A percentile compares a stretch with the other conserved stretches of the same genome.
Evolutionary conservation across 1,284 basidiomycete genomes (phyloP).

Genomic region (Salmacisia buchloeana): DNA sequence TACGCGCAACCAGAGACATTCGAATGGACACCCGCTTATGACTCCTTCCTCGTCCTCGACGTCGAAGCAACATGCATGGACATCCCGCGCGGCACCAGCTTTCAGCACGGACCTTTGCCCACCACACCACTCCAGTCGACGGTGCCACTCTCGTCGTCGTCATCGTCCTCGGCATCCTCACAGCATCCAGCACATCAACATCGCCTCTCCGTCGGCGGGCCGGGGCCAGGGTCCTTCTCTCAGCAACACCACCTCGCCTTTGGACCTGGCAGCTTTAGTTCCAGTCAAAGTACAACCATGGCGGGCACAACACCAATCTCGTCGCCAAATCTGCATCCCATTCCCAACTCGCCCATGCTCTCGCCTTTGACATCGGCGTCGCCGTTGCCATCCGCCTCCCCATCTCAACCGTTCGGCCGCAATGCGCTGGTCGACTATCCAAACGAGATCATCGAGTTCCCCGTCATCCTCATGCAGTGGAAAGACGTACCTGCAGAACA

Average conservation of each 20-base stretch:
- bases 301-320: neutral
- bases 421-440: conserved; percentile 60
- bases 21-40: conserved; percentile 36
- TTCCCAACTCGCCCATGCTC: neutral
- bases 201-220: neutral
- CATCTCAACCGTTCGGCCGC: neutral
- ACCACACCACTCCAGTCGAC: neutral
- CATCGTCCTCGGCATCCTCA: neutral
- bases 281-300: conserved; percentile 12
- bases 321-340: neutral
- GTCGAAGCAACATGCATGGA: conserved; percentile 78
- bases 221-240: neutral
- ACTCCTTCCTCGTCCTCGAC: conserved; percentile 61
- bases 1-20: conserved; percentile 7
- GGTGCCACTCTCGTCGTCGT: neutral
- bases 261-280: neutral
- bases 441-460: conserved; percentile 82
- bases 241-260: neutral
- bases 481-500: conserved; percentile 13
- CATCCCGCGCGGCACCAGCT: neutral
- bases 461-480: conserved; percentile 81
- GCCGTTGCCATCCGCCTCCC: neutral
- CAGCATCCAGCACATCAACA: neutral
- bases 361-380: neutral
- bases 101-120: neutral